Evolutionary conservation across 352 stramenopile genomes (phyloP).

Genomic region (Plasmopara muralis): DNA sequence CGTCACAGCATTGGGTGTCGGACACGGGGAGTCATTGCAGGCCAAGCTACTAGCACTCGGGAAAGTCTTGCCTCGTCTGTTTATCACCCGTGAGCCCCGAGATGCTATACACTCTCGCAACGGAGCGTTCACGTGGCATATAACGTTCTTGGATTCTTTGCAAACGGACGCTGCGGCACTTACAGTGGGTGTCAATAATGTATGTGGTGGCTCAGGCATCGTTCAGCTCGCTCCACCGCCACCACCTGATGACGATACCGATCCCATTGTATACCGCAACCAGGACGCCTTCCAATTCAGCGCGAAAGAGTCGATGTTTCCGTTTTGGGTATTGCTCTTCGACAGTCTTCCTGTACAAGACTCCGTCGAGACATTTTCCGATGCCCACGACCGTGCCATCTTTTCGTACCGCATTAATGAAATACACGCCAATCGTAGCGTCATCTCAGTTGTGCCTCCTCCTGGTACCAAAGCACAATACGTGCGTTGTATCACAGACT

Average conservation of each 20-base stretch:
- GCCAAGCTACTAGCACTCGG: constrained; percentile 39
- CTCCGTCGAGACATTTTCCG: constrained; percentile 43
- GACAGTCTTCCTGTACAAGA: constrained; percentile 46
- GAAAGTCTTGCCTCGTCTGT: constrained; percentile 25
- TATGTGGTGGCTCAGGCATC: constrained; percentile 33
- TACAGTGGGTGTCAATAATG: constrained; percentile 25
- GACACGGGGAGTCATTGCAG: constrained; percentile 46
- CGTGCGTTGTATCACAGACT: constrained; percentile 50
- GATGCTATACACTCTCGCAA: constrained; percentile 23
- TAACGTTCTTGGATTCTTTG: constrained; percentile 55
- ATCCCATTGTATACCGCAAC: constrained; percentile 31
- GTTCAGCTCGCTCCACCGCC: constrained; percentile 26
- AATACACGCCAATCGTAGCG: constrained; percentile 14
- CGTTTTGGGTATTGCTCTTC: constrained; percentile 76
- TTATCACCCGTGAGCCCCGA: constrained; percentile 41
- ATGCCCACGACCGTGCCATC: constrained; percentile 38
- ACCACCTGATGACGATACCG: constrained; percentile 41
- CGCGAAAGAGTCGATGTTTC: constrained; percentile 47
- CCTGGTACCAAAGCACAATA: constrained; percentile 43
- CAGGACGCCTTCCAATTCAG: constrained; percentile 19
- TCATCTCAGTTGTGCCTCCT: constrained; percentile 45
- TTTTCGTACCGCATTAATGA: constrained; percentile 40
- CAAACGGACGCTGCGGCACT: constrained; percentile 16
- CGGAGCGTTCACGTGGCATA: constrained; percentile 56
- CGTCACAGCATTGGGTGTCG: constrained; percentile 30